Percentiles rank a stretch among this genome's conserved stretches.
These are phyloP conservation scores for Amaranthus palmeri DNA, from an alignment of 148 eudicot genomes.

Conservation along the genomic window DNA sequence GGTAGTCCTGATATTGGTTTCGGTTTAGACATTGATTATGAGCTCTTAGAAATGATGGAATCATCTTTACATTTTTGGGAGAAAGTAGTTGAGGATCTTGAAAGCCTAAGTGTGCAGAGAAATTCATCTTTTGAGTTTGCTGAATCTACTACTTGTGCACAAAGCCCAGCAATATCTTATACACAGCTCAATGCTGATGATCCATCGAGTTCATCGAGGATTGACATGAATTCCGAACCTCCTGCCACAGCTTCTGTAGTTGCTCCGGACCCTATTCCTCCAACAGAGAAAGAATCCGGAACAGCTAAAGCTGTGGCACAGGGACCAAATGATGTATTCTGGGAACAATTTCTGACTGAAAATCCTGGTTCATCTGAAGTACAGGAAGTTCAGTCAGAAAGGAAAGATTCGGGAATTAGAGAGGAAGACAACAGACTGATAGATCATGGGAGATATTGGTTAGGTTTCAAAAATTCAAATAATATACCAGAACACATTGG, in stretches of 20 bases:
- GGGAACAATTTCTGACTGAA: slow-evolving; percentile 88
- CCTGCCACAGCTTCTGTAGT: slow-evolving; percentile 19
- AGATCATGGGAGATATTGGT: slow-evolving; percentile 48
- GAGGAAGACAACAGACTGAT: slow-evolving; percentile 48
- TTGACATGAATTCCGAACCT: slow-evolving; percentile 68
- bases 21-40: slow-evolving; percentile 36
- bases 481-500: slow-evolving; percentile 61
- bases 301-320: slow-evolving; percentile 34
- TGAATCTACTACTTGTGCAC: slow-evolving; percentile 49
- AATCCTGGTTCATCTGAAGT: slow-evolving; percentile 64
- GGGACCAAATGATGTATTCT: slow-evolving; percentile 70
- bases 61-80: slow-evolving; percentile 68
- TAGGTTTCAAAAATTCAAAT: slow-evolving; percentile 44
- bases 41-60: slow-evolving; percentile 53
- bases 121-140: slow-evolving; percentile 41
- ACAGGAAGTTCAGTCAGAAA: slow-evolving; percentile 49
- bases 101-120: slow-evolving; percentile 17
- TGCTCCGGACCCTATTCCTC: slow-evolving; percentile 22
- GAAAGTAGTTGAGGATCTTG: slow-evolving; percentile 34
- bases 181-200: slow-evolving; percentile 51
- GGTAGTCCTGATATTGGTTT: slow-evolving; percentile 37
- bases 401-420: slow-evolving; percentile 37
- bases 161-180: slow-evolving; percentile 61
- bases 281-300: slow-evolving; percentile 35
- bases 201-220: slow-evolving; percentile 36